phyloP scores from a whole-genome alignment of 2,329 filamentous ascomycete species.

The Golovinomyces cichoracearum region DNA sequence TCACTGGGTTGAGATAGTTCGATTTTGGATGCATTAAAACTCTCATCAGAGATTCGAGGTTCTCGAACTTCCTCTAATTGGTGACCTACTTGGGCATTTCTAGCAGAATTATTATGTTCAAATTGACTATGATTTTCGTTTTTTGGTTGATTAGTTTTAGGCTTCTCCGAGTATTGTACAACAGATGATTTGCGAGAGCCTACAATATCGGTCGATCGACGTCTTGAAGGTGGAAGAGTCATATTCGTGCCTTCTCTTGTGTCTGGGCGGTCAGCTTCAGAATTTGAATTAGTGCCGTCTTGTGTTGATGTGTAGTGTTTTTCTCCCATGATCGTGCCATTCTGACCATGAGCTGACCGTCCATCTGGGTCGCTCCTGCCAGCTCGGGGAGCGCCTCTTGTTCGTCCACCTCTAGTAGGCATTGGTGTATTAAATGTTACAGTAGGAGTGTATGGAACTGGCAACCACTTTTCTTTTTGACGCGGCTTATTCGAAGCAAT shows the following conservation, averaged over 20 bases:
- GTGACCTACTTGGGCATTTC: conserved; percentile 13
- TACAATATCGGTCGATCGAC: conserved; percentile 8
- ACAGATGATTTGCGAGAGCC: conserved; percentile 9
- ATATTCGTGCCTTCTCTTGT: conserved; percentile 8
- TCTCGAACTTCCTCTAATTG: conserved; percentile 4
- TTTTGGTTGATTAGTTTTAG: conserved; percentile 7
- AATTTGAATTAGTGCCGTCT: not conserved
- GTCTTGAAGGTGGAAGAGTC: conserved; percentile 13
- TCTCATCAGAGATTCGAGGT: conserved; percentile 6
- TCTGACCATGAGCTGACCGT: conserved; percentile 13
- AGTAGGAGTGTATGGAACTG: conserved; percentile 56
- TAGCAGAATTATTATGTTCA: conserved; percentile 14
- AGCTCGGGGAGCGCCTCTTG: conserved; percentile 19
- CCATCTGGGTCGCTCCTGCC: conserved; percentile 17
- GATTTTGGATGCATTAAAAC: conserved; percentile 4
- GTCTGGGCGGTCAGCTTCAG: not conserved
- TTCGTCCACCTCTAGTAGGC: conserved; percentile 31
- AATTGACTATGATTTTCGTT: conserved; percentile 8
- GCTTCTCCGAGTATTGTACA: conserved; percentile 9
- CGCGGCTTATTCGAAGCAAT: conserved; percentile 26
- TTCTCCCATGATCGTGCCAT: conserved; percentile 8
- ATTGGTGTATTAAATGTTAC: conserved; percentile 72
- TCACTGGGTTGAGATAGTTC: conserved; percentile 8
- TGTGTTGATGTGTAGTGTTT: conserved; percentile 7
- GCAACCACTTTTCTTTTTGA: conserved; percentile 64